Conservation (phyloP, 257 asterid species). For the Leptodermis oblonga region DNA sequence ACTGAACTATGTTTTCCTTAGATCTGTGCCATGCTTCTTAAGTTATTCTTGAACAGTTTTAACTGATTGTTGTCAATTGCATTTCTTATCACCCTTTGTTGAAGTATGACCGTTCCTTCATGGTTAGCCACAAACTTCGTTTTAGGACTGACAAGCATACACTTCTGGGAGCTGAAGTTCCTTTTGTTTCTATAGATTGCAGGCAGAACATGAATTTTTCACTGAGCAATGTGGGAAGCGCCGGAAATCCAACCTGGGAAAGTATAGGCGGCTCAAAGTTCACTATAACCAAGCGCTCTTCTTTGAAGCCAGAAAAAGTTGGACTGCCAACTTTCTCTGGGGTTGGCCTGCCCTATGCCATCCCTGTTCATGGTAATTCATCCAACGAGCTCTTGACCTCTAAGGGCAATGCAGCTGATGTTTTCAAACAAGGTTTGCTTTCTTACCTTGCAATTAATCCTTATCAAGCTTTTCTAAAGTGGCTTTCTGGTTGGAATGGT, state of each 20-base stretch:
- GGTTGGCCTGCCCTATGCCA: constrained; percentile 38
- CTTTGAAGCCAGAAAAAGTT: constrained; percentile 37
- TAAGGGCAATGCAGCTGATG: constrained; percentile 43
- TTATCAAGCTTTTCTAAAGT: not conserved
- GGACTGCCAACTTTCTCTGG: constrained; percentile 44
- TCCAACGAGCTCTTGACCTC: constrained; percentile 39
- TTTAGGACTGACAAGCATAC: not conserved
- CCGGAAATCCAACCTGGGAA: constrained; percentile 45
- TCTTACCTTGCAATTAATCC: constrained; percentile 1
- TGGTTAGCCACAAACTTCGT: not conserved
- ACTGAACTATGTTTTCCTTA: not conserved
- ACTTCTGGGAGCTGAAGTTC: not conserved
- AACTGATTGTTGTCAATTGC: not conserved
- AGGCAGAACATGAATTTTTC: constrained; percentile 53
- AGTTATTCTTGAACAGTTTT: not conserved
- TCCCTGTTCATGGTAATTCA: constrained; percentile 34
- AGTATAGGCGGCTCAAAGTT: constrained; percentile 50
- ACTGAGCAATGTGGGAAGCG: constrained; percentile 37
- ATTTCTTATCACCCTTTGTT: not conserved
- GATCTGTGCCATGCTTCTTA: not conserved
- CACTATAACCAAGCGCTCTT: constrained; percentile 50
- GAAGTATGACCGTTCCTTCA: not conserved
- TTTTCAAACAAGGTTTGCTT: constrained; percentile 52
- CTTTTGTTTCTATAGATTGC: constrained; percentile 40
- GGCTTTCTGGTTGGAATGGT: not conserved